Evolutionary conservation across 2,329 filamentous ascomycete genomes (phyloP), one percentile per base, ranked within the genome.

Genomic region (Pestalotiopsis sp.): DNA sequence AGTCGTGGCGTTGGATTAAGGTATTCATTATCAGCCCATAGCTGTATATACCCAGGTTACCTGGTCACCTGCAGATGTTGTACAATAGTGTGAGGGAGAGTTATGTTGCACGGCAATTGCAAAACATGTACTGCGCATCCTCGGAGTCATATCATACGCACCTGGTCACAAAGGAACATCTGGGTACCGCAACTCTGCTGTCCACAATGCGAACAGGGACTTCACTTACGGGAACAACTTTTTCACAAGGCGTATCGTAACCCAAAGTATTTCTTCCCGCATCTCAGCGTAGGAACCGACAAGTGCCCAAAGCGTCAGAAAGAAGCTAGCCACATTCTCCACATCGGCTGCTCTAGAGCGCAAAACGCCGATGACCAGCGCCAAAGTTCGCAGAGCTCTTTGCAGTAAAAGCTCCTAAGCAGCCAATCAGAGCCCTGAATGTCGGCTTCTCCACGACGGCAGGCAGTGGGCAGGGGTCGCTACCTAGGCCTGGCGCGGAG

Each of bases 331-430:
- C 17, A 9, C 45, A n/a, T 52, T 52, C 59, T 31, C 59, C 59
- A 62, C 59, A 62, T 41, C 59, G 59, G 59, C 31, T 38, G 31
- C 59, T 62, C 31, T 36, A 39, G 59, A 39, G n/a, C 27, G 59
- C 39, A 64, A 64, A 64, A 64, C 38, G 61, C 61, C 61, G 61
- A 64, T 64, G 39, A 39, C 61, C 25, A 64, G 49, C 36, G n/a
- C 14, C 14, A 62, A 62, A 41, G 27, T 36, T 27, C 59, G 36
- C 45, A 52, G 45, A 52, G 45, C 45, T 52, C 45, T 52, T 7
- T 52, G 45, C 31, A 39, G 17, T 62, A 39, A 14, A 14, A 62
- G 27, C 6, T 17, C 11, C 12, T 20, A n/a, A 11, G 17, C 25
- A 12, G 20, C 59, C 59, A 62, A 62, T 62, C 59, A 62, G 7